Conservation (phyloP, 2,329 filamentous ascomycete species). For the Leptosphaerulina australis region DNA sequence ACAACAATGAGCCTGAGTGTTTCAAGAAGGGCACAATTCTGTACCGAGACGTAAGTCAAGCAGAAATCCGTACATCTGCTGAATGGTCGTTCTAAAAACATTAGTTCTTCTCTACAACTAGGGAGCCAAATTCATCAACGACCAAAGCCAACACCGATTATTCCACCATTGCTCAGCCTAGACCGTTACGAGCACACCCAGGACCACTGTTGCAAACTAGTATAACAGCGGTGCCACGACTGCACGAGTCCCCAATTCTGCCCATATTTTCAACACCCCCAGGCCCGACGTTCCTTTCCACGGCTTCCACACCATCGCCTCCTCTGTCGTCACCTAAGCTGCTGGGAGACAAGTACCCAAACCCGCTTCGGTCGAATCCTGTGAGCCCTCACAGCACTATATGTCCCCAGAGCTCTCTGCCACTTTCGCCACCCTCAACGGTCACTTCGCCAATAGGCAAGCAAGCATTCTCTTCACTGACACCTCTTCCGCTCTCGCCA, state of each 20-base stretch:
- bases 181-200: not conserved
- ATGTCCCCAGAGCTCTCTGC: slow-evolving; percentile 30
- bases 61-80: not conserved
- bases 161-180: slow-evolving; percentile 23
- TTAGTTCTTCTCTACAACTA: slow-evolving; percentile 38
- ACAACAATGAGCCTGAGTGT: slow-evolving; percentile 93
- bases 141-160: not conserved
- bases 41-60: slow-evolving; percentile 72
- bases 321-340: slow-evolving; percentile 37
- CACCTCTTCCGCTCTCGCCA: slow-evolving; percentile 43
- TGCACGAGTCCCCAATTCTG: slow-evolving; percentile 8
- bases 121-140: slow-evolving; percentile 15
- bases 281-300: slow-evolving; percentile 44
- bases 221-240: not conserved
- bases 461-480: slow-evolving; percentile 31
- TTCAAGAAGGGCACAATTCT: slow-evolving; percentile 93
- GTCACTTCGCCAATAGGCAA: slow-evolving; percentile 28
- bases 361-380: slow-evolving; percentile 32
- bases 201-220: not conserved
- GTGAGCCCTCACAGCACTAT: slow-evolving; percentile 20
- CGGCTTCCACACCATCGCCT: slow-evolving; percentile 43
- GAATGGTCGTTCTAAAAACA: slow-evolving; percentile 8
- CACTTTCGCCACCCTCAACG: slow-evolving; percentile 34
- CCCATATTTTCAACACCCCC: slow-evolving; percentile 22
- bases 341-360: slow-evolving; percentile 32